A percentile compares a stretch with the other conserved stretches of the same genome.
phyloP scores from a whole-genome alignment of 1,139 yeast genomes.

The Magnusiomyces ingens region DNA sequence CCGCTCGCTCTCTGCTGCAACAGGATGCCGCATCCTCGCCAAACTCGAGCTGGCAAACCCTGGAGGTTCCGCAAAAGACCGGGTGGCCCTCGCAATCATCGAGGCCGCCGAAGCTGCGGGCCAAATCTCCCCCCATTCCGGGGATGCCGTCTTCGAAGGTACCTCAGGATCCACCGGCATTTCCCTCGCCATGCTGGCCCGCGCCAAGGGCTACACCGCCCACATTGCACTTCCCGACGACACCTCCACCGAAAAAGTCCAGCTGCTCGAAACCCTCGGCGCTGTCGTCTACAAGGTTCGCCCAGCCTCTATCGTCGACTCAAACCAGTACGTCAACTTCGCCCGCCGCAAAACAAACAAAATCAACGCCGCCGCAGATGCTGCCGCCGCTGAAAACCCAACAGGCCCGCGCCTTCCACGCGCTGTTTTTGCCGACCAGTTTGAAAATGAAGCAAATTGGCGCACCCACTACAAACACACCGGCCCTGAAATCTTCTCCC shows the following conservation, averaged over 20 bases:
- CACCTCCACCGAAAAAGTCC: slow-evolving; percentile 77
- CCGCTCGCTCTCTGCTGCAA: slow-evolving; percentile 60
- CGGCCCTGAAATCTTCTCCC: slow-evolving; percentile 82
- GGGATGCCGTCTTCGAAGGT: slow-evolving; percentile 80
- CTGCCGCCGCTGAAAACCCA: background rate
- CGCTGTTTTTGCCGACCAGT: slow-evolving; percentile 91
- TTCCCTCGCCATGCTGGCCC: slow-evolving; percentile 79
- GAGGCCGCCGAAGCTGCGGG: slow-evolving; percentile 59
- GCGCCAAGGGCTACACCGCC: slow-evolving; percentile 80
- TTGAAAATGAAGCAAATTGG: slow-evolving; percentile 92
- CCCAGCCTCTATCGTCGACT: slow-evolving; percentile 94
- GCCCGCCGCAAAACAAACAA: slow-evolving; percentile 61
- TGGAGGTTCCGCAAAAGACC: slow-evolving; percentile 92
- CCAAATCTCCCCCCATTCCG: slow-evolving; percentile 46
- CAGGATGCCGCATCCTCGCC: slow-evolving; percentile 82
- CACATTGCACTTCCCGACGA: slow-evolving; percentile 96
- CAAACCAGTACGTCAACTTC: slow-evolving; percentile 84
- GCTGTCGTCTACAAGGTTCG: slow-evolving; percentile 83
- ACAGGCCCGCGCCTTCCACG: slow-evolving; percentile 15
- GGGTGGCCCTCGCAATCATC: slow-evolving; percentile 85
- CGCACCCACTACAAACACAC: slow-evolving; percentile 71
- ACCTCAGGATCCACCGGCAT: slow-evolving; percentile 96
- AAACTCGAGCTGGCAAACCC: slow-evolving; percentile 84
- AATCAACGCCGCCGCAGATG: slow-evolving; percentile 40
- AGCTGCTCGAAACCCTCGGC: slow-evolving; percentile 64